phyloP scores from a whole-genome alignment of 2,329 filamentous ascomycete species.

The Xylariaceae sp. region DNA sequence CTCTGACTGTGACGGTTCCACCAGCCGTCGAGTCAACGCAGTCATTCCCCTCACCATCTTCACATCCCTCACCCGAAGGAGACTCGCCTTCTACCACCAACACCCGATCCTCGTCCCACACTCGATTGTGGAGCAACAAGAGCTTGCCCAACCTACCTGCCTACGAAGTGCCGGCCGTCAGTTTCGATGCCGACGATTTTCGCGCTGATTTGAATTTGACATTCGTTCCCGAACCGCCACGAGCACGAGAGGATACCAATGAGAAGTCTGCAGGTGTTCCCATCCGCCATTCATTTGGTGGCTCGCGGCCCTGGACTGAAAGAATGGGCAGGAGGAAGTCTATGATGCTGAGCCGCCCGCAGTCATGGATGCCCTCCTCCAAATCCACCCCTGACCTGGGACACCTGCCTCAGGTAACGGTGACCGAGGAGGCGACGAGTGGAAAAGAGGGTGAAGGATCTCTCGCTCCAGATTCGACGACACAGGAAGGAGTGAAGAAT shows the following conservation, averaged over 20 bases:
- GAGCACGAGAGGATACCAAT: conserved; percentile 37
- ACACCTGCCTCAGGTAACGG: conserved; percentile 39
- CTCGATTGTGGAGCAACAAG: conserved; percentile 41
- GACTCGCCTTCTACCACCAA: conserved; percentile 20
- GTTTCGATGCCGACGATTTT: conserved; percentile 47
- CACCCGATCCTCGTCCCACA: conserved; percentile 25
- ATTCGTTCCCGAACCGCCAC: conserved; percentile 42
- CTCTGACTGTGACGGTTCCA: conserved; percentile 48
- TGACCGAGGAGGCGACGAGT: conserved; percentile 18
- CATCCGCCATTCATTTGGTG: conserved; percentile 36
- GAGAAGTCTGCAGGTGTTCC: conserved; percentile 34
- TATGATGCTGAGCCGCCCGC: conserved; percentile 56
- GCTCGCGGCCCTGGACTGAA: conserved; percentile 37
- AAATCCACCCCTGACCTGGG: conserved; percentile 50
- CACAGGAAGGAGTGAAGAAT: conserved; percentile 46
- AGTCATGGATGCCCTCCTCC: conserved; percentile 59
- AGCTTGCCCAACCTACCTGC: conserved; percentile 47
- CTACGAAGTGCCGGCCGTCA: conserved; percentile 62
- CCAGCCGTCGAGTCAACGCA: conserved; percentile 49
- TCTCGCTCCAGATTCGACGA: conserved; percentile 38
- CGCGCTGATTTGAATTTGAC: conserved; percentile 54
- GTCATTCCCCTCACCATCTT: conserved; percentile 40
- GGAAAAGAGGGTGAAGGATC: conserved; percentile 23
- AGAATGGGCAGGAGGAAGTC: conserved; percentile 52
- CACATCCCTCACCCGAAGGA: conserved; percentile 41